Percentiles rank a stretch among this genome's conserved stretches.
These are phyloP conservation scores for Panaeolus cyanescens DNA, from an alignment of 768 basidiomycete genomes.

Conservation along the genomic window DNA sequence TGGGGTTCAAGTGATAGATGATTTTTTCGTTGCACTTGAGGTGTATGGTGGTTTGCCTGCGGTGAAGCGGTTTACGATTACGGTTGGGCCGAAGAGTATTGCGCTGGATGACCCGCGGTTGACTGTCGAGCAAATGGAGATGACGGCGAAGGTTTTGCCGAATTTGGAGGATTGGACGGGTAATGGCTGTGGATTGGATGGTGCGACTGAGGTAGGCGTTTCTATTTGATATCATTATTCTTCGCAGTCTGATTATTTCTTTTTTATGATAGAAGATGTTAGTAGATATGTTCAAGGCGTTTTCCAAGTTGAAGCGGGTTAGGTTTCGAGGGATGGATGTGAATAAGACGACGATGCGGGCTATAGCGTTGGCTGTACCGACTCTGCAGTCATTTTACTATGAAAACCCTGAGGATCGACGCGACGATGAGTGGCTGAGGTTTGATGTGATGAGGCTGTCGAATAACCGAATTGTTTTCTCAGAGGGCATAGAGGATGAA, in stretches of 20 bases:
- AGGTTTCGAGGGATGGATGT: background rate
- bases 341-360: background rate
- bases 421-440: background rate
- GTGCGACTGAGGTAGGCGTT: background rate
- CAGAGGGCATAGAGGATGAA: background rate
- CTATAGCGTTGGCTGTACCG: background rate
- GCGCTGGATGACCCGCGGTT: background rate
- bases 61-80: background rate
- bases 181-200: background rate
- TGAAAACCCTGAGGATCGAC: background rate
- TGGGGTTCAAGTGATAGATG: background rate
- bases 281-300: background rate
- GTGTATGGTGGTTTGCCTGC: background rate
- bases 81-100: background rate
- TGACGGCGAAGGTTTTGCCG: background rate
- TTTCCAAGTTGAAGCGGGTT: background rate
- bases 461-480: background rate
- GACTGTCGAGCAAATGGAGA: background rate
- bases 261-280: background rate
- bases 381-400: background rate
- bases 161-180: background rate
- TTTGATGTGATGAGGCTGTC: background rate
- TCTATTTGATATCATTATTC: too few species aligned
- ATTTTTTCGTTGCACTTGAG: background rate
- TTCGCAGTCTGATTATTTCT: too few species aligned